These are phyloP conservation scores for Panicum virgatum DNA, from an alignment of 202 grass and related monocot genomes.

Conservation along the genomic window DNA sequence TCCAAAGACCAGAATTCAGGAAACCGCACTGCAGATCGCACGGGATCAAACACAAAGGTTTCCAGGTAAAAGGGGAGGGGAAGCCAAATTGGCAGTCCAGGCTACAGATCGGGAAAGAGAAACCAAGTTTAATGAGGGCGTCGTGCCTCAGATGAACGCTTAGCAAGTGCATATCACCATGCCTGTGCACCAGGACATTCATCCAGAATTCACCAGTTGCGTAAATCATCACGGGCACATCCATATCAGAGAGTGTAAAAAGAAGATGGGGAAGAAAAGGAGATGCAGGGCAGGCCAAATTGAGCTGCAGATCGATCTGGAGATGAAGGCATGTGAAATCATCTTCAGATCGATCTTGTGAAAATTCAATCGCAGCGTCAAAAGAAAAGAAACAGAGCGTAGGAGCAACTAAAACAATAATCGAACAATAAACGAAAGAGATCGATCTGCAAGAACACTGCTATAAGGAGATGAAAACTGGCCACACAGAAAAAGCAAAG, in stretches of 20 bases:
- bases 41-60: background rate
- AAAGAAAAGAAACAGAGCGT: background rate
- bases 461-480: background rate
- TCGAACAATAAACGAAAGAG: background rate
- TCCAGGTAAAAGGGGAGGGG: background rate
- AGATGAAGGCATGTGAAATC: background rate
- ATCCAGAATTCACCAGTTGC: conserved; percentile 44
- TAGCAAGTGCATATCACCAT: conserved; percentile 26
- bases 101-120: background rate
- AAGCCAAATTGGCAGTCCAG: background rate
- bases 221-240: conserved; percentile 16
- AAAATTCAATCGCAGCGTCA: background rate
- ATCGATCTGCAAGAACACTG: background rate
- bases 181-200: conserved; percentile 3
- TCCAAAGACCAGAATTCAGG: background rate
- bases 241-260: too few relatives aligned
- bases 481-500: background rate
- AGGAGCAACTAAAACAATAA: background rate
- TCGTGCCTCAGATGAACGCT: conserved; percentile 22
- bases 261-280: background rate
- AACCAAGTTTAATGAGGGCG: background rate
- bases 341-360: background rate
- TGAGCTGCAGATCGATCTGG: background rate
- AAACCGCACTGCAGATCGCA: background rate
- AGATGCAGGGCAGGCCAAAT: background rate